A percentile compares a stretch with the other conserved stretches of the same genome.
phyloP scores from a whole-genome alignment of 2,329 filamentous ascomycete species.

The Paecilomyces dactylethromorphus region DNA sequence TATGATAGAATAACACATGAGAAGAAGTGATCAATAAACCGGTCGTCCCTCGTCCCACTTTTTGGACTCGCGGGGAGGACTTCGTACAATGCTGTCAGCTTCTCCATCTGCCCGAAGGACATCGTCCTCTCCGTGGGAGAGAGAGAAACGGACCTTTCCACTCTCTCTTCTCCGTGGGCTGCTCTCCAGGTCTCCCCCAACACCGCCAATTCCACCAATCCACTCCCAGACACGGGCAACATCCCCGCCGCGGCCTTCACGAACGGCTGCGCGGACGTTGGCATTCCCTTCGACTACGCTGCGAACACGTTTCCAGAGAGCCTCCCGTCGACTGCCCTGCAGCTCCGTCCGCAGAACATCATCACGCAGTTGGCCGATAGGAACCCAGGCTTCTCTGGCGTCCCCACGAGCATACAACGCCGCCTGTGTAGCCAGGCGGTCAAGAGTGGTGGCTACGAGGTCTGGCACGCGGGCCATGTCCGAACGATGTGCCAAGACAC shows the following conservation, averaged over 20 bases:
- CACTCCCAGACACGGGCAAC: conserved; percentile 62
- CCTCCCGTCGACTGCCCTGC: conserved; percentile 65
- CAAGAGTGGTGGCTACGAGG: conserved; percentile 76
- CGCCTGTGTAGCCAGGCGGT: conserved; percentile 76
- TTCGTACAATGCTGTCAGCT: conserved; percentile 13
- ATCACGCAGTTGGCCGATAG: conserved; percentile 82
- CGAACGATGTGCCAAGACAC: conserved; percentile 56
- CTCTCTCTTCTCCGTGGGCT: conserved; percentile 15
- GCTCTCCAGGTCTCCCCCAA: conserved; percentile 30
- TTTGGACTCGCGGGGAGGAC: conserved; percentile 20
- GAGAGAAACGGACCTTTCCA: conserved; percentile 20
- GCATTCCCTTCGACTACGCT: conserved; percentile 87
- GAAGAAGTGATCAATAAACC: neutral
- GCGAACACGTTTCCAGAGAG: conserved; percentile 76
- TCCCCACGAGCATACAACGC: conserved; percentile 63
- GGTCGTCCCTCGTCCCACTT: conserved; percentile 38
- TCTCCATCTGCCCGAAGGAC: conserved; percentile 9
- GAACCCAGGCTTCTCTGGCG: conserved; percentile 71
- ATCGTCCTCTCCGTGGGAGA: conserved; percentile 14
- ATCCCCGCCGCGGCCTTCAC: conserved; percentile 49
- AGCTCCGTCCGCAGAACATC: conserved; percentile 82
- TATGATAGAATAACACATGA: neutral
- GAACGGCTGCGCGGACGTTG: conserved; percentile 76
- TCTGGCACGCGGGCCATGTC: conserved; percentile 69
- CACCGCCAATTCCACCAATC: conserved; percentile 54